Base-by-base conservation (phyloP, 805 yeast species). In the Starmerella geochares region DNA sequence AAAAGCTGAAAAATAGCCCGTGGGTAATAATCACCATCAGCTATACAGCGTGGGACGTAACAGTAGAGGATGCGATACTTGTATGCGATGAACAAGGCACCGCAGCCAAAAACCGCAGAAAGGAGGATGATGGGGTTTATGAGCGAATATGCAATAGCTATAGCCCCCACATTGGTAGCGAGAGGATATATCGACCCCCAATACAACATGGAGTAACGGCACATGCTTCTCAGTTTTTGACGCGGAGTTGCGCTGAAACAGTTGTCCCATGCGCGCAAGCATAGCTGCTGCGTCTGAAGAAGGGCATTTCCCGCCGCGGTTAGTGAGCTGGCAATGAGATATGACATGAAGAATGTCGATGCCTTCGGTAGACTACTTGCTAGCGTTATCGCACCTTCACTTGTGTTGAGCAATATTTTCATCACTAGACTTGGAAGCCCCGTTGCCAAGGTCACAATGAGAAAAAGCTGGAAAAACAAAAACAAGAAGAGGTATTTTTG, bases 121-220 rank as follows among this genome's bases (percentile, higher is more conserved):
- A 83, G 65, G 9, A 83, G 69, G 11, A 87, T 83, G 48, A 85
- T 56, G 0, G 96, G 96, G 0, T 94, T 80, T 7, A 88, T 76
- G 4, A 86, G 75, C 4, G 86, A 76, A 60, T 86, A 87, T 1
- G 85, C 80, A 31, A 87, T 65, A 0, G 90, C 86, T 51, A 87
- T 84, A 6, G 86, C 78, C 0, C 81, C 88, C 58, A 84, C 71
- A 2, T 85, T 81, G 0, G 95, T 79, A 54, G 81, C 81, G 0
- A 80, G 74, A 0, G 96, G 86, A 60, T 81, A 88, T 0, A 77
- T 64, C 0, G 86, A 72, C 0, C 96, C 95, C 94, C 94, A 86
- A 52, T 73, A 70, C 19, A 79, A 69, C n/a, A 60, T 58, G 2
- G 76, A 70, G 9, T 77, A 65, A 1, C 59, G 64, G 5, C 73